Percentiles rank a stretch among this genome's conserved stretches.
phyloP scores from a whole-genome alignment of 176 grass and related monocot genomes.

The Hordeum vulgare region MorexV3_pseudomolecules_assembly NC_058522.1:213932169-213932668 shows the following conservation, averaged over 20 bases:
- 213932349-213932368: background rate
- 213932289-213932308: background rate
- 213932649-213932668: conserved; percentile 95
- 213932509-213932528: background rate
- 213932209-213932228: conserved; percentile 4
- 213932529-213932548: conserved; percentile 12
- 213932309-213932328: background rate
- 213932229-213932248: background rate
- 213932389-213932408: background rate
- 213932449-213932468: background rate
- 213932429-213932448: background rate
- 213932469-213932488: background rate
- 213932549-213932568: conserved; percentile 91
- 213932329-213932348: background rate
- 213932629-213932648: conserved; percentile 82
- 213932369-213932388: conserved; percentile 10
- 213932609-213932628: conserved; percentile 72
- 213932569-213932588: conserved; percentile 97
- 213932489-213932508: background rate
- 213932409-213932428: background rate
- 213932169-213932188: background rate
- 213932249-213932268: background rate
- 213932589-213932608: conserved; percentile 87
- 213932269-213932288: background rate
- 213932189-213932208: background rate